Evolutionary conservation across 257 asterid species (phyloP).

Genomic region (Paulownia fortunei): DNA sequence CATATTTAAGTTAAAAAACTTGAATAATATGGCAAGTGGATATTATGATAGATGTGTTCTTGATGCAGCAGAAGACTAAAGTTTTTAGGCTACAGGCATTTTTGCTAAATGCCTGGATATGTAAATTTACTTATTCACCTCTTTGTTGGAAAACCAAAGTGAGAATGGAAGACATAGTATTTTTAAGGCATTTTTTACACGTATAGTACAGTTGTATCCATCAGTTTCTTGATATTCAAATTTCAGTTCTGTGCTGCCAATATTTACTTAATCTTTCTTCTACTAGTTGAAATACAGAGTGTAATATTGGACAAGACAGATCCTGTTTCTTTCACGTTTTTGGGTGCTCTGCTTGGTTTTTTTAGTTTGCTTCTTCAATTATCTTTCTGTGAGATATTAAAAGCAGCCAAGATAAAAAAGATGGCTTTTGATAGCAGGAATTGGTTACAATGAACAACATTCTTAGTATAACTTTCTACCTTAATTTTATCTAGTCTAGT

Average conservation of each 20-base stretch:
- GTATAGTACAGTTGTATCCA: neutral
- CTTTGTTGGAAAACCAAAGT: constrained; percentile 7
- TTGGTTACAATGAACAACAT: constrained; percentile 7
- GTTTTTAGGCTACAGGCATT: constrained; percentile 3
- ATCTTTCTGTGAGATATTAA: neutral
- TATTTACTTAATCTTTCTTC: constrained; percentile 14
- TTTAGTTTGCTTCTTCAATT: neutral
- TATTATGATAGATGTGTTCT: neutral
- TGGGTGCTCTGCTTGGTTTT: neutral
- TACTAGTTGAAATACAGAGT: constrained; percentile 12
- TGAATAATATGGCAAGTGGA: constrained; percentile 15
- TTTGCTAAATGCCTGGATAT: constrained; percentile 8
- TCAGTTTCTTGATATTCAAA: constrained; percentile 7
- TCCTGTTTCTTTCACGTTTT: neutral
- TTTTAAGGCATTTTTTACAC: neutral
- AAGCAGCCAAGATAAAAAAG: neutral
- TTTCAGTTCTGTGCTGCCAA: constrained; percentile 14
- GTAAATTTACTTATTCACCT: constrained; percentile 10
- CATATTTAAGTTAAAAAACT: constrained; percentile 19
- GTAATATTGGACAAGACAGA: neutral
- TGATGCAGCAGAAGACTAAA: neutral
- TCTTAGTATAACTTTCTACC: neutral
- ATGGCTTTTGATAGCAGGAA: neutral
- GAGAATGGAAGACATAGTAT: neutral
- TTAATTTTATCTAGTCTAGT: neutral